A percentile compares a stretch with the other conserved stretches of the same genome.
phyloP scores from a whole-genome alignment of 345 rosid species.

The Gossypium stocksii region DNA sequence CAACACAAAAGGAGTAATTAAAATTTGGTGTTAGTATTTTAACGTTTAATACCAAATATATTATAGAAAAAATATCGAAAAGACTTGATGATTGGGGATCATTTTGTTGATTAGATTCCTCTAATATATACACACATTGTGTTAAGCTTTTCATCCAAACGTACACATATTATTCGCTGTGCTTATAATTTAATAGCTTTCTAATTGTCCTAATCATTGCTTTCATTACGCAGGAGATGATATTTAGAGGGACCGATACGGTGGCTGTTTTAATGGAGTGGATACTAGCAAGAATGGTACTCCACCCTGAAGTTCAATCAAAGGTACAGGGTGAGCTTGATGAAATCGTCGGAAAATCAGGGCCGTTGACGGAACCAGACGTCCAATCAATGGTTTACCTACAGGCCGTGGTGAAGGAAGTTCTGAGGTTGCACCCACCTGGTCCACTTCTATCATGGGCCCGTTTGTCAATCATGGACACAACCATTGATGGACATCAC shows the following conservation, averaged over 20 bases:
- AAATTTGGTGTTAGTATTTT: no score
- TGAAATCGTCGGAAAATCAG: slow-evolving; percentile 48
- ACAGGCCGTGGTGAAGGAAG: slow-evolving; percentile 69
- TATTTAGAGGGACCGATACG: slow-evolving; percentile 81
- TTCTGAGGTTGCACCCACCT: slow-evolving; percentile 77
- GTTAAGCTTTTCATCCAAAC: not conserved
- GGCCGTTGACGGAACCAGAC: slow-evolving; percentile 51
- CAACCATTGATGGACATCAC: slow-evolving; percentile 58
- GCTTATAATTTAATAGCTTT: not conserved
- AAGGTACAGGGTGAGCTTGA: slow-evolving; percentile 65
- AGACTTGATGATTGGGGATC: slow-evolving; percentile 10
- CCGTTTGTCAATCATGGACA: slow-evolving; percentile 66
- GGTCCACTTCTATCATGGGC: slow-evolving; percentile 93
- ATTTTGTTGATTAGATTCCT: slow-evolving; percentile 4
- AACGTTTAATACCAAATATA: not conserved
- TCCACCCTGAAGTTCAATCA: slow-evolving; percentile 52
- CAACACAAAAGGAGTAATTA: no score
- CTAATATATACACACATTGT: not conserved
- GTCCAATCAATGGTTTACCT: slow-evolving; percentile 41
- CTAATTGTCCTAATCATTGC: not conserved
- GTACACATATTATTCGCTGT: not conserved
- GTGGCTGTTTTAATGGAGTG: slow-evolving; percentile 85
- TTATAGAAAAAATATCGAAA: slow-evolving; percentile 32
- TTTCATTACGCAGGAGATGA: slow-evolving; percentile 55
- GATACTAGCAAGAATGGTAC: slow-evolving; percentile 76